Evolutionary conservation across 192 early-diverging fungal species (phyloP).

Genomic region (Linnemannia exigua): DNA sequence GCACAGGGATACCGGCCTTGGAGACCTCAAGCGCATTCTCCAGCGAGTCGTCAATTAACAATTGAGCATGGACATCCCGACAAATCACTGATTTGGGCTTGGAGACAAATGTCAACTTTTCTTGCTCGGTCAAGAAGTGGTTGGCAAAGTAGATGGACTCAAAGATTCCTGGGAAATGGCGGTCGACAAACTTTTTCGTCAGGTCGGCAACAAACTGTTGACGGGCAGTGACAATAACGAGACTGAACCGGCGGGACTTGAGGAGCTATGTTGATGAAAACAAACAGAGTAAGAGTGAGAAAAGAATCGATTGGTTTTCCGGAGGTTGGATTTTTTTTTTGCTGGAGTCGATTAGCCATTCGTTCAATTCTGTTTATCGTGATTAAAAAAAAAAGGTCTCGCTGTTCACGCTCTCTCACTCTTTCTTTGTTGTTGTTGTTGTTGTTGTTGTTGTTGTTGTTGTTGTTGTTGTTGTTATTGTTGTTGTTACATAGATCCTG

Average conservation of each 20-base stretch:
- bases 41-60: slow-evolving; percentile 70
- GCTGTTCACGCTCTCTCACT: background rate
- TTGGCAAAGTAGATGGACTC: slow-evolving; percentile 76
- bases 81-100: slow-evolving; percentile 71
- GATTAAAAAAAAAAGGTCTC: background rate
- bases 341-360: background rate
- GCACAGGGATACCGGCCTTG: slow-evolving; percentile 62
- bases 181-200: slow-evolving; percentile 70
- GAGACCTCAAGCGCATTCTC: slow-evolving; percentile 69
- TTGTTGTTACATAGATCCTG: background rate
- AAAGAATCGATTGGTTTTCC: background rate
- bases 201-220: slow-evolving; percentile 70
- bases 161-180: slow-evolving; percentile 71
- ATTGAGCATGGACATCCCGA: slow-evolving; percentile 67
- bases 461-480: background rate
- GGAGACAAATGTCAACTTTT: slow-evolving; percentile 64
- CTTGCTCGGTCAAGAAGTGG: slow-evolving; percentile 63
- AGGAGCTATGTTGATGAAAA: slow-evolving; percentile 32
- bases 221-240: slow-evolving; percentile 72
- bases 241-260: slow-evolving; percentile 63
- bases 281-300: background rate
- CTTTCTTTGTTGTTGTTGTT: background rate
- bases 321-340: background rate
- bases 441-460: background rate
- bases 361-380: background rate